Conservation (phyloP, 2,329 filamentous ascomycete genomes). For the Paecilomyces sp. region DNA sequence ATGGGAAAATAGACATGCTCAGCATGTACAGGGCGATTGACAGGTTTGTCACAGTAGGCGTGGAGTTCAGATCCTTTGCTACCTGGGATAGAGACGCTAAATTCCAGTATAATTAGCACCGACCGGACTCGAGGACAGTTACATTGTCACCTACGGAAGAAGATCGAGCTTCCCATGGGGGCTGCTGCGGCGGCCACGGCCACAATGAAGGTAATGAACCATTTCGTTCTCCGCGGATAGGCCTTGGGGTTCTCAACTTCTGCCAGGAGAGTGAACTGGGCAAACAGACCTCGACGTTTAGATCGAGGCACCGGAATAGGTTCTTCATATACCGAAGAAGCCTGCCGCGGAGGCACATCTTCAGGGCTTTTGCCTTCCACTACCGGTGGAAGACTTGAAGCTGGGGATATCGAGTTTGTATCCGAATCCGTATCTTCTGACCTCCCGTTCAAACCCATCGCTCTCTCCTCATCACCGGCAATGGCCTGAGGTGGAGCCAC, state of each 20-base stretch:
- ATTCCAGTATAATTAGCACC: not conserved
- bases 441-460: not conserved
- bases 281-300: constrained; percentile 65
- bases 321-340: constrained; percentile 19
- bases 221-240: constrained; percentile 70
- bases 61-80: constrained; percentile 53
- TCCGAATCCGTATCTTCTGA: constrained; percentile 7
- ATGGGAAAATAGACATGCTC: constrained; percentile 72
- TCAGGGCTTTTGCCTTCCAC: constrained; percentile 13
- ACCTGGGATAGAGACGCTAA: constrained; percentile 63
- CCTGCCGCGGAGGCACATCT: constrained; percentile 6
- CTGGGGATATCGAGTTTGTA: constrained; percentile 10
- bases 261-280: constrained; percentile 62
- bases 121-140: not conserved
- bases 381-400: constrained; percentile 10
- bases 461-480: not conserved
- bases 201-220: constrained; percentile 72
- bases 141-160: constrained; percentile 58
- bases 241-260: constrained; percentile 72
- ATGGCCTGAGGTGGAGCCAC: not conserved
- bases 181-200: constrained; percentile 69
- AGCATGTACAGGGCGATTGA: constrained; percentile 77
- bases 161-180: constrained; percentile 76
- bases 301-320: constrained; percentile 44
- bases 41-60: constrained; percentile 63